phyloP scores from a whole-genome alignment of 768 basidiomycete species.

The Russula sp. region DNA sequence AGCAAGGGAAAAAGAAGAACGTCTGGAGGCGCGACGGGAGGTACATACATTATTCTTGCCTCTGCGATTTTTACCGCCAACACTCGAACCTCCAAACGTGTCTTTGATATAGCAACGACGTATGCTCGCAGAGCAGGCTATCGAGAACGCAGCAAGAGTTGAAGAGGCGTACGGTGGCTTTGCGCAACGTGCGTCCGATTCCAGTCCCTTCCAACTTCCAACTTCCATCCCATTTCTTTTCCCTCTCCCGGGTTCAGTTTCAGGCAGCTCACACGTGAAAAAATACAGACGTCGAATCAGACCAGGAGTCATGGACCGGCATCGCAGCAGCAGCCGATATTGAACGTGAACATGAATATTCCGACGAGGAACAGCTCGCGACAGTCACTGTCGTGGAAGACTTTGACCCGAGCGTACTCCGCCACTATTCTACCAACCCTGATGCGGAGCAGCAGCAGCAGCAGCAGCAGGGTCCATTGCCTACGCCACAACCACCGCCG shows the following conservation, averaged over 20 bases:
- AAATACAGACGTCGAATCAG: slow-evolving; percentile 36
- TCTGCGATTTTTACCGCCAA: background rate
- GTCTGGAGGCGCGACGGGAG: slow-evolving; percentile 72
- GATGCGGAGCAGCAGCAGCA: slow-evolving; percentile 4
- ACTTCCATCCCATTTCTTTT: background rate
- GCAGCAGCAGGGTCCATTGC: slow-evolving; percentile 1
- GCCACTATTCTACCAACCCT: slow-evolving; percentile 36
- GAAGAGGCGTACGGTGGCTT: slow-evolving; percentile 64
- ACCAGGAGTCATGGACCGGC: slow-evolving; percentile 47
- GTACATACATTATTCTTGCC: slow-evolving; percentile 43
- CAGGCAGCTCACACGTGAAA: slow-evolving; percentile 11
- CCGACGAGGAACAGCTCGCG: slow-evolving; percentile 80
- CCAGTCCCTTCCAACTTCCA: background rate
- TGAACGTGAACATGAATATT: slow-evolving; percentile 45
- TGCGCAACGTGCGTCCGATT: slow-evolving; percentile 12
- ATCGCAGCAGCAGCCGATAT: slow-evolving; percentile 38
- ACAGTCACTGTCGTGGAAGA: slow-evolving; percentile 92
- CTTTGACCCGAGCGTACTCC: slow-evolving; percentile 69
- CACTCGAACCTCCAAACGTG: slow-evolving; percentile 8
- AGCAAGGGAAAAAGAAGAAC: slow-evolving; percentile 73
- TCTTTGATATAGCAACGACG: slow-evolving; percentile 61
- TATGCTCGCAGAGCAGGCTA: slow-evolving; percentile 72
- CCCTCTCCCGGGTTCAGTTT: too few relatives aligned
- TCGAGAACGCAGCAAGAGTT: slow-evolving; percentile 71
- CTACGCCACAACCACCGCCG: slow-evolving; percentile 10